Conservation (phyloP, 2,329 filamentous ascomycete species). For the Dendrostoma leiphaemia region DNA sequence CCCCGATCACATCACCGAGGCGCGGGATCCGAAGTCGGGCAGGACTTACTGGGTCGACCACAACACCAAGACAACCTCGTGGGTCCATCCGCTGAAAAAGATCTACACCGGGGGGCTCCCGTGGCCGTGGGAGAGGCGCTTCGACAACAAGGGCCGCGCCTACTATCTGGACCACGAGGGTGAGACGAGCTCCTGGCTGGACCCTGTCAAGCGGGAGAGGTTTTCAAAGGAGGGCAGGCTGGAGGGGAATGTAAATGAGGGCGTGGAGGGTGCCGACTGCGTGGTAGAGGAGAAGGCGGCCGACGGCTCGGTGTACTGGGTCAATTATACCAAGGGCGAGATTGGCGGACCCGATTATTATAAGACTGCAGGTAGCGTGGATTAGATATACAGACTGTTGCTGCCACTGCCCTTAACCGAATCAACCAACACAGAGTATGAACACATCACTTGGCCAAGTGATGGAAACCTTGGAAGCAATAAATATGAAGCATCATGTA, state of each 20-base stretch:
- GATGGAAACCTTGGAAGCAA: no score
- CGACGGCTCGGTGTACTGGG: background rate
- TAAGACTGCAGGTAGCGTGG: background rate
- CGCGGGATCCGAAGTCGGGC: background rate
- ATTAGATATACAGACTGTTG: no score
- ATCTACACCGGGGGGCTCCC: background rate
- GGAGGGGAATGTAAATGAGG: background rate
- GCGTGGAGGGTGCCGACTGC: background rate
- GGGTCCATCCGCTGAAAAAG: background rate
- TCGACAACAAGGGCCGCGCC: background rate
- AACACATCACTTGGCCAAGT: no score
- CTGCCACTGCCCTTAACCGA: no score
- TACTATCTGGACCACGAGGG: background rate
- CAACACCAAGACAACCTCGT: background rate
- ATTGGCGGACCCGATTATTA: background rate
- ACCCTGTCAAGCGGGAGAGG: slow-evolving; percentile 27
- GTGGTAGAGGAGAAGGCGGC: background rate
- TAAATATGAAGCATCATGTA: no score
- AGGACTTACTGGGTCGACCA: background rate
- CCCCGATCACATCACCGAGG: background rate
- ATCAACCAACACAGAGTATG: no score
- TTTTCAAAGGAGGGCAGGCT: slow-evolving; percentile 25
- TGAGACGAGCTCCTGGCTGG: background rate
- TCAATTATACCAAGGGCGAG: background rate
- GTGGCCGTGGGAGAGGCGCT: background rate